phyloP scores from a whole-genome alignment of 139 green algal genomes.

The Closterium sp. region DNA sequence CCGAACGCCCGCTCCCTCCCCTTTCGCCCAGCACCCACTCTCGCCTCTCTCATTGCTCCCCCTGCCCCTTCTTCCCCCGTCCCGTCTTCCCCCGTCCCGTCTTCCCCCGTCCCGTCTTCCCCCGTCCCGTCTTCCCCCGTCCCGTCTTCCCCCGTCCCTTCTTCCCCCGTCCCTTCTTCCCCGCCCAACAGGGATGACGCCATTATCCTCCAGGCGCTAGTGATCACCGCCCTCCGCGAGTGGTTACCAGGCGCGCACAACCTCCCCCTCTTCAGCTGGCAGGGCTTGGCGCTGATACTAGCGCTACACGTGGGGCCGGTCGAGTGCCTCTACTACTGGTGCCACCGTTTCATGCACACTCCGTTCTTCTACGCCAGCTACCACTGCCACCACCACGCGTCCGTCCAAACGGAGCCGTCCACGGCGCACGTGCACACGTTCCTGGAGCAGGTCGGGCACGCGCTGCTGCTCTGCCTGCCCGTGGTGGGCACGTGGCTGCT shows the following conservation, averaged over 20 bases:
- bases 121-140: background rate
- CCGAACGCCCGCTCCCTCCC: no score
- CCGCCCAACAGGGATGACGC: slow-evolving; percentile 55
- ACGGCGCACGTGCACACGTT: slow-evolving; percentile 59
- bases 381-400: slow-evolving; percentile 60
- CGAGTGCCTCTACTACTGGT: slow-evolving; percentile 63
- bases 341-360: slow-evolving; percentile 56
- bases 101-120: background rate
- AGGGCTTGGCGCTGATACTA: slow-evolving; percentile 45
- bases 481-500: slow-evolving; percentile 55
- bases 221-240: slow-evolving; percentile 46
- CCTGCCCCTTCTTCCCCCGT: background rate
- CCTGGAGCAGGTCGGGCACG: slow-evolving; percentile 57
- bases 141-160: background rate
- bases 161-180: background rate
- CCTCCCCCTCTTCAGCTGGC: slow-evolving; percentile 41
- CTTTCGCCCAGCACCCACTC: background rate
- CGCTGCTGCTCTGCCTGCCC: slow-evolving; percentile 57
- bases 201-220: slow-evolving; percentile 57
- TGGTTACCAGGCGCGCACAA: slow-evolving; percentile 40
- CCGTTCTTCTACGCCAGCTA: slow-evolving; percentile 58
- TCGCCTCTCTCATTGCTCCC: background rate
- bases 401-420: slow-evolving; percentile 57
- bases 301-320: slow-evolving; percentile 54
- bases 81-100: no score